Percentiles rank a stretch among this genome's conserved stretches.
Evolutionary conservation across 2,329 filamentous ascomycete species (phyloP).

Genomic region (Conoideocrella luteorostrata): DNA sequence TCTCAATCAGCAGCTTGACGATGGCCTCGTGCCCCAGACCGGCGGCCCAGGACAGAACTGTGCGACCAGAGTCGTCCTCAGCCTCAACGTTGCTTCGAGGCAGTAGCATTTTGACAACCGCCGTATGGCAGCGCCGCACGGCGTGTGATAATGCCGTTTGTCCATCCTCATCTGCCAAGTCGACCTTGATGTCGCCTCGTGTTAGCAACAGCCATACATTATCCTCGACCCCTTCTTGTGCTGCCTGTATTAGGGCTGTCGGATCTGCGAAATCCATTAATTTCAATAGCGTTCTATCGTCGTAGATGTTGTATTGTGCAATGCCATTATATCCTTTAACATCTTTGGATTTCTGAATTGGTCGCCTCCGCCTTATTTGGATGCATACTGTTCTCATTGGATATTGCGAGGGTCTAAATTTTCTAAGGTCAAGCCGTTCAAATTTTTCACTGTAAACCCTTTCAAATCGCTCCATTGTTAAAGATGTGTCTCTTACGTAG

Average conservation of each 20-base stretch:
- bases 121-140: not conserved
- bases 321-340: too few relatives aligned
- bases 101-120: not conserved
- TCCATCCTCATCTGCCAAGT: not conserved
- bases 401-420: not conserved
- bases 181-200: not conserved
- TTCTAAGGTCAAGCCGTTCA: not conserved
- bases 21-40: not conserved
- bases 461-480: constrained; percentile 1
- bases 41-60: not conserved
- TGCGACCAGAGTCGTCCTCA: not conserved
- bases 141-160: not conserved
- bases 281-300: not conserved
- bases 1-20: not conserved
- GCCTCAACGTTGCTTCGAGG: not conserved
- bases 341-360: not conserved
- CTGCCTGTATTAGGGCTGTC: not conserved
- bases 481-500: not conserved
- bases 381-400: not conserved
- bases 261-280: not conserved
- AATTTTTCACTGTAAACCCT: not conserved
- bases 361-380: not conserved
- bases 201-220: not conserved
- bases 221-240: not conserved
- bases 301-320: not conserved